phyloP scores from a whole-genome alignment of 2,329 filamentous ascomycete species.

The Xylariaceae sp. region DNA sequence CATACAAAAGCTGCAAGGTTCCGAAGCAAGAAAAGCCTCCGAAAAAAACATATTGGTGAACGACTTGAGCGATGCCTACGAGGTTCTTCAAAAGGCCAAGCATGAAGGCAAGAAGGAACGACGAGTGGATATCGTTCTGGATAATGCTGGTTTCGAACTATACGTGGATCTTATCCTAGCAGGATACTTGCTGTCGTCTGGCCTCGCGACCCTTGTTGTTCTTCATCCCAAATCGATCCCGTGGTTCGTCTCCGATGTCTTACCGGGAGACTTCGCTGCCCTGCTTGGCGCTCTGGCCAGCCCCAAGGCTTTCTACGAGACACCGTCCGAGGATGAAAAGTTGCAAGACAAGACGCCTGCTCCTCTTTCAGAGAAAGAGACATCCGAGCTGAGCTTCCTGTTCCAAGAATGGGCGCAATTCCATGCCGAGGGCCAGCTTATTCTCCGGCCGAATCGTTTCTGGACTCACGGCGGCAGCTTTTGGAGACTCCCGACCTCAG shows the following conservation, averaged over 20 bases:
- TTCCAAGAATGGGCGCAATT: slow-evolving; percentile 77
- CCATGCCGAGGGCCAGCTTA: slow-evolving; percentile 78
- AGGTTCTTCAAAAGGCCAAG: slow-evolving; percentile 61
- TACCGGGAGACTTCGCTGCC: slow-evolving; percentile 80
- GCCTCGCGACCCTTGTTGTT: slow-evolving; percentile 80
- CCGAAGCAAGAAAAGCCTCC: slow-evolving; percentile 76
- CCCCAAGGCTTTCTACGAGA: slow-evolving; percentile 75
- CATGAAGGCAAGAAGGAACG: slow-evolving; percentile 62
- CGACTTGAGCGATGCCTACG: slow-evolving; percentile 71
- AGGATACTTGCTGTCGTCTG: slow-evolving; percentile 80
- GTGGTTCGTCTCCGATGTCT: slow-evolving; percentile 96
- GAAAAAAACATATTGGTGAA: slow-evolving; percentile 93
- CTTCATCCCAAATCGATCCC: slow-evolving; percentile 93
- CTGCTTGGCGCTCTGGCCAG: slow-evolving; percentile 75
- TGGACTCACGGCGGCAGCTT: slow-evolving; percentile 88
- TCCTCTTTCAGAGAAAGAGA: slow-evolving; percentile 64
- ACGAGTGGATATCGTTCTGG: slow-evolving; percentile 88
- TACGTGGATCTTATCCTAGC: slow-evolving; percentile 92
- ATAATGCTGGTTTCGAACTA: slow-evolving; percentile 96
- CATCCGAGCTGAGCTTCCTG: slow-evolving; percentile 65
- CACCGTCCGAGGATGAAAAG: slow-evolving; percentile 63
- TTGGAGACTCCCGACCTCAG: slow-evolving; percentile 75
- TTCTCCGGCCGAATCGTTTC: slow-evolving; percentile 79
- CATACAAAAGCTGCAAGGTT: slow-evolving; percentile 92
- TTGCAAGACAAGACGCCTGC: slow-evolving; percentile 53